Evolutionary conservation across 2,329 filamentous ascomycete species (phyloP).

Genomic region (Pyricularia sp.): DNA sequence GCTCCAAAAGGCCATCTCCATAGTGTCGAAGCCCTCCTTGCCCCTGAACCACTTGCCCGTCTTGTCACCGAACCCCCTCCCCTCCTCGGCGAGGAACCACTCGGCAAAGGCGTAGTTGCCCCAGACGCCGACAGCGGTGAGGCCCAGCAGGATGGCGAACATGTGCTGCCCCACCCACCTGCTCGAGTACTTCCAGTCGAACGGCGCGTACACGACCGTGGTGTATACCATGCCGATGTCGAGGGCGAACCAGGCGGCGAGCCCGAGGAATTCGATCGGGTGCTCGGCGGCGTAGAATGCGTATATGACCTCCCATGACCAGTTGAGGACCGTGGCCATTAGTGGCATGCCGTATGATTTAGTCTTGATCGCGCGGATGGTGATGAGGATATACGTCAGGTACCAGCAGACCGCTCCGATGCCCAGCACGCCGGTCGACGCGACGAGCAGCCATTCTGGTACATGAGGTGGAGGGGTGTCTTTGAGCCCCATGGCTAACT

Average conservation of each 20-base stretch:
- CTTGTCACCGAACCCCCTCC: constrained; percentile 30
- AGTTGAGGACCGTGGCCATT: constrained; percentile 36
- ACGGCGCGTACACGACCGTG: constrained; percentile 30
- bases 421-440: constrained; percentile 23
- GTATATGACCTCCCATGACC: constrained; percentile 43
- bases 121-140: constrained; percentile 25
- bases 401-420: constrained; percentile 30
- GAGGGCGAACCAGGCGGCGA: constrained; percentile 37
- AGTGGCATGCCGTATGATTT: constrained; percentile 40
- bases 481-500: constrained; percentile 25
- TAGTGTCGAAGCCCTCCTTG: constrained; percentile 31
- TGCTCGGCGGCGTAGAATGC: constrained; percentile 34
- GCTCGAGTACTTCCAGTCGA: constrained; percentile 29
- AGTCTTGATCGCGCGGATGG: constrained; percentile 32
- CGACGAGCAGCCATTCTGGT: constrained; percentile 26
- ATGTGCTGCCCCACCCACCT: constrained; percentile 32
- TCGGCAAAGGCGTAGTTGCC: constrained; percentile 31
- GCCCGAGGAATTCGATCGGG: constrained; percentile 31
- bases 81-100: constrained; percentile 37
- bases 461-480: constrained; percentile 25
- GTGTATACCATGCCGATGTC: constrained; percentile 37
- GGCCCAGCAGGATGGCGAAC: constrained; percentile 22
- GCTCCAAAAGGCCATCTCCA: constrained; percentile 40
- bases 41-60: constrained; percentile 34
- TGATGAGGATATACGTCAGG: constrained; percentile 35